Conservation (phyloP, 2,329 filamentous ascomycete species). For the Aspergillus costaricaensis region DNA sequence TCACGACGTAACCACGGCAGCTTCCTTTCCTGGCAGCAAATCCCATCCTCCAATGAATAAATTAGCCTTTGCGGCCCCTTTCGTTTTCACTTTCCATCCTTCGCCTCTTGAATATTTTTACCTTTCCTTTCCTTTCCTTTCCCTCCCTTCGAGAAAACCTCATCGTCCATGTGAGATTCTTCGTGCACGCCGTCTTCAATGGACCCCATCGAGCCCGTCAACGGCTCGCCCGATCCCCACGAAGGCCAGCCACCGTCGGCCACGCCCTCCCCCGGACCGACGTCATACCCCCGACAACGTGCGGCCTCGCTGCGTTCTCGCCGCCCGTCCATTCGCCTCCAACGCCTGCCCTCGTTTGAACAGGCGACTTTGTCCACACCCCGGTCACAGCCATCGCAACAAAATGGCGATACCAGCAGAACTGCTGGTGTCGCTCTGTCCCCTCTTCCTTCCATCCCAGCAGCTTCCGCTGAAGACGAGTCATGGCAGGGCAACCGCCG, state of each 20-base stretch:
- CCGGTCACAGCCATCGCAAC: constrained; percentile 10
- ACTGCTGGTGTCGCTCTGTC: background rate
- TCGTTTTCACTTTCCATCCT: background rate
- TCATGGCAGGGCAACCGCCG: constrained; percentile 34
- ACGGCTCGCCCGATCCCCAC: constrained; percentile 22
- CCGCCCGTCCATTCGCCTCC: constrained; percentile 37
- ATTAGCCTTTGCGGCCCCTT: background rate
- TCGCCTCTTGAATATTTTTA: background rate
- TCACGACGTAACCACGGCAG: background rate
- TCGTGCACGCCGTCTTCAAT: constrained; percentile 22
- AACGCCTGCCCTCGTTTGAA: constrained; percentile 22
- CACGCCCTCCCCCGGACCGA: constrained; percentile 20
- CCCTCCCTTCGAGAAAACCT: background rate
- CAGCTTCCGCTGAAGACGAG: constrained; percentile 28
- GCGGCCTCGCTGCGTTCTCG: constrained; percentile 29
- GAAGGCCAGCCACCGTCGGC: constrained; percentile 18
- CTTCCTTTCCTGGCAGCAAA: background rate
- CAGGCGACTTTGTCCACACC: background rate
- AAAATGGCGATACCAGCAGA: constrained; percentile 6
- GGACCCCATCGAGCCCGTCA: constrained; percentile 42
- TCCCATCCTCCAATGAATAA: background rate
- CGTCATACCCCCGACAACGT: constrained; percentile 25
- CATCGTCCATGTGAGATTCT: constrained; percentile 7
- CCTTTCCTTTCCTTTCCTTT: background rate
- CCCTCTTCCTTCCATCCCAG: constrained; percentile 3